Evolutionary conservation across 2,329 filamentous ascomycete genomes (phyloP), one percentile per base, ranked within the genome.

Genomic region (Fusarium brevicatenulatum): DNA sequence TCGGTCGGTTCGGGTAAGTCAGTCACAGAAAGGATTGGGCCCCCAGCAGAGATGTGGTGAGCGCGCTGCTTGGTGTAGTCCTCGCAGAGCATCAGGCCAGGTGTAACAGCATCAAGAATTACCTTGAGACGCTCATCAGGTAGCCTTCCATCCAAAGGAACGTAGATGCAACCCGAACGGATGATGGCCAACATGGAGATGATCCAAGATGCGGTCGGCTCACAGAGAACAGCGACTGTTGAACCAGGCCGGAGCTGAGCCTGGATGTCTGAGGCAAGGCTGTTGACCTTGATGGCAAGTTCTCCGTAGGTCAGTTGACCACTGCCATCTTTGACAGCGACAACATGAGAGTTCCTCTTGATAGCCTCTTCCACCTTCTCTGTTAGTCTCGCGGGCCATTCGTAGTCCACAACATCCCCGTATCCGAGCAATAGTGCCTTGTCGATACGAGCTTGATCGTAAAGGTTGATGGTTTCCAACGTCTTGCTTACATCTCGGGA

Each of bases 1-100:
- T 55, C 23, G 1, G 1, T 15, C 4, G 5, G 2, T 7, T 2
- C 11, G 0, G 23, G 2, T 9, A 8, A 10, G 7, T 4, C 15
- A 18, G 49, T 13, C 32, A 43, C 16, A 2, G 49, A 61, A 9
- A 55, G 9, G 9, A 55, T 8, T 10, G 23, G 32, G 1, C 8
- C 15, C 10, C 18, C n/a, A 10, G 21, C 5, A 16, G 19, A 37
- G 4, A 61, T 21, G 1, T 9, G 1, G 0, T 32, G 19, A 12
- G 23, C 49, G 0, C 58, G 47, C 7, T 37, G 30, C 5, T 21
- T 25, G 6, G 49, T 61, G 6, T 11, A 10, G 13, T 12, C 23
- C 18, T 61, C 58, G 16, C 39, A 61, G 28, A 61, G 30, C 3
- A 44, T 23, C 19, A 55, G 4, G 18, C n/a, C 32, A 16, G 49